These are phyloP conservation scores for Globisporangium ultimum DNA, from an alignment of 352 stramenopile genomes.

Conservation along the genomic window DNA sequence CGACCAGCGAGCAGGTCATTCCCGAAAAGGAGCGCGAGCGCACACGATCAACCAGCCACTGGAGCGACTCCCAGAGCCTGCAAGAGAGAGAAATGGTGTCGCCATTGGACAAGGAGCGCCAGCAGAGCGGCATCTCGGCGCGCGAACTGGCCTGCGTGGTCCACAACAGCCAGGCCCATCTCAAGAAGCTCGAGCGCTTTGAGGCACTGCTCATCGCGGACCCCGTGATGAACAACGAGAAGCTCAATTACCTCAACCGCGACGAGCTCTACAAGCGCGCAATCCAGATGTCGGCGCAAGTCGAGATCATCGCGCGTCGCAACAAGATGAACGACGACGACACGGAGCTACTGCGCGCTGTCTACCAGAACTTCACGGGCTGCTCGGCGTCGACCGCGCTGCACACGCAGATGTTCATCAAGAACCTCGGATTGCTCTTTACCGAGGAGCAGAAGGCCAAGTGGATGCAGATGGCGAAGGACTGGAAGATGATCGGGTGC, in stretches of 20 bases:
- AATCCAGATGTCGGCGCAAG: slow-evolving; percentile 49
- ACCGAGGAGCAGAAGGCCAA: slow-evolving; percentile 60
- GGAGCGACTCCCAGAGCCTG: too few species aligned
- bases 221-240: slow-evolving; percentile 47
- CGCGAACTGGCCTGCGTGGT: slow-evolving; percentile 66
- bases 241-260: slow-evolving; percentile 70
- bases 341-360: slow-evolving; percentile 42
- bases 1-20: too few species aligned
- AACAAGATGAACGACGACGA: slow-evolving; percentile 51
- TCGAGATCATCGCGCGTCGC: slow-evolving; percentile 54
- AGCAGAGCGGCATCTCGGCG: slow-evolving; percentile 35
- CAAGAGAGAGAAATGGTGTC: slow-evolving; percentile 1
- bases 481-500: slow-evolving; percentile 73
- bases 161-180: slow-evolving; percentile 40
- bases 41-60: too few species aligned
- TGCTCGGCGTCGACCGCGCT: slow-evolving; percentile 54
- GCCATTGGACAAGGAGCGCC: slow-evolving; percentile 30
- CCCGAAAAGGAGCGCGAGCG: too few species aligned
- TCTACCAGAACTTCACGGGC: slow-evolving; percentile 53
- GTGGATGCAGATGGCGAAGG: slow-evolving; percentile 70
- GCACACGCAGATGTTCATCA: slow-evolving; percentile 73
- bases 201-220: slow-evolving; percentile 56
- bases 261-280: slow-evolving; percentile 57
- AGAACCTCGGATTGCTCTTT: slow-evolving; percentile 57
- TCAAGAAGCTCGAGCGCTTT: slow-evolving; percentile 56